Evolutionary conservation across 768 basidiomycete species (phyloP).

Genomic region (Tricholoma furcatifolium): DNA sequence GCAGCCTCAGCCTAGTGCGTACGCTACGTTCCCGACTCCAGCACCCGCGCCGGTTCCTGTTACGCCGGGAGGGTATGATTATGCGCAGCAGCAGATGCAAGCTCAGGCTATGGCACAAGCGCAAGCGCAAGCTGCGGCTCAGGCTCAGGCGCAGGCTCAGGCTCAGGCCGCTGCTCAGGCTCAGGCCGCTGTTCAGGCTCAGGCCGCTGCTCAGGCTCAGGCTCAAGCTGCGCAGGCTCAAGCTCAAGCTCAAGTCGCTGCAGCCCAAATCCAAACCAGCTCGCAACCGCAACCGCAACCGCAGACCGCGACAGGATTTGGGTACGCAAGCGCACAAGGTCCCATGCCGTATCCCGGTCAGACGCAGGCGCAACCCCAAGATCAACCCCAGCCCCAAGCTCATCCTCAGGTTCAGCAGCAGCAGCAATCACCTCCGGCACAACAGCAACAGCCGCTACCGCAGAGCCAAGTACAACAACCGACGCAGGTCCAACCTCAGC

Average conservation of each 20-base stretch:
- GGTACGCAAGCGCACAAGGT: slow-evolving; percentile 24
- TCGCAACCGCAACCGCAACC: slow-evolving; percentile 24
- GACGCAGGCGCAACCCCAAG: slow-evolving; percentile 2
- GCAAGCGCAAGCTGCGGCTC: slow-evolving; percentile 16
- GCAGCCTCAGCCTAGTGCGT: slow-evolving; percentile 33
- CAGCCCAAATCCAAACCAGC: slow-evolving; percentile 21
- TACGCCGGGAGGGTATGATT: too few relatives aligned
- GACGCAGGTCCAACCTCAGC: slow-evolving; percentile 21
- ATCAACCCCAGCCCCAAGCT: neutral
- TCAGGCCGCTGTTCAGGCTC: slow-evolving; percentile 11
- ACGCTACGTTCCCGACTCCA: slow-evolving; percentile 35
- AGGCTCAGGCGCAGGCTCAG: slow-evolving; percentile 18
- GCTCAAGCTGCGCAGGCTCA: slow-evolving; percentile 16
- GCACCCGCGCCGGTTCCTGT: too few relatives aligned
- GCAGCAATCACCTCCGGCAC: slow-evolving; percentile 14
- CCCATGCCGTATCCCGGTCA: slow-evolving; percentile 39
- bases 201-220: slow-evolving; percentile 12
- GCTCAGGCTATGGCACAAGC: slow-evolving; percentile 9
- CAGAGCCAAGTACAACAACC: slow-evolving; percentile 21
- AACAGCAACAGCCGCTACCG: slow-evolving; percentile 22
- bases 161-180: slow-evolving; percentile 5
- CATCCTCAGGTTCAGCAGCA: neutral
- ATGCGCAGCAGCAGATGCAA: too few relatives aligned
- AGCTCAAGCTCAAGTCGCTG: slow-evolving; percentile 10
- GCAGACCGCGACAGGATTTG: slow-evolving; percentile 20